Evolutionary conservation across 495 filamentous ascomycete genomes (phyloP).

Genomic region (Aspergillus ostianus): DNA sequence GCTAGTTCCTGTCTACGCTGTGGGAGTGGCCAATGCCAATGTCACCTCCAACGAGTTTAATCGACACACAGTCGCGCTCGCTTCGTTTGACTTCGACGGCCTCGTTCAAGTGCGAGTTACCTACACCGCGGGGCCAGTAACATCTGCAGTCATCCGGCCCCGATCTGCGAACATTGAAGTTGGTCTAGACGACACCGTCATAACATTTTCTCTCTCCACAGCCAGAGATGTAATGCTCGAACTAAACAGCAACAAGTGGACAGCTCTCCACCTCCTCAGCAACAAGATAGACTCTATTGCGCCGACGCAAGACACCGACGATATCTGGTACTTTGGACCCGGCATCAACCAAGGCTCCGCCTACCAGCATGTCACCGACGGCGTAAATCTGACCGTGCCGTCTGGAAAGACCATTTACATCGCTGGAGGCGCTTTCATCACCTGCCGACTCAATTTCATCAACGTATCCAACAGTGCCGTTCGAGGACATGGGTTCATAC

Average conservation of each 20-base stretch:
- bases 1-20: neutral
- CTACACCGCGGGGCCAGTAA: constrained; percentile 12
- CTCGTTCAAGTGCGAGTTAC: constrained; percentile 15
- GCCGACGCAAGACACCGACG: constrained; percentile 4
- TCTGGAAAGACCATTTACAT: constrained; percentile 23
- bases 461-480: constrained; percentile 16
- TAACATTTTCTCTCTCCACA: constrained; percentile 15
- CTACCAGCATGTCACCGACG: constrained; percentile 5
- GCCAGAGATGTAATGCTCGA: constrained; percentile 20
- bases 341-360: constrained; percentile 18
- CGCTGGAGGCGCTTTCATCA: constrained; percentile 17
- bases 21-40: constrained; percentile 9
- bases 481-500: constrained; percentile 20
- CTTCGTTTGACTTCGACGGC: constrained; percentile 22
- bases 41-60: constrained; percentile 6
- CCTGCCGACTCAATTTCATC: constrained; percentile 11
- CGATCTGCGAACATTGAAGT: constrained; percentile 12
- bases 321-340: constrained; percentile 23
- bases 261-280: constrained; percentile 18
- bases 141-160: constrained; percentile 17
- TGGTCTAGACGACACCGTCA: constrained; percentile 10
- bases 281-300: constrained; percentile 11
- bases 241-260: constrained; percentile 19
- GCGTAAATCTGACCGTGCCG: constrained; percentile 13
- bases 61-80: constrained; percentile 9